These are phyloP conservation scores for Neurospora sp. DNA, from an alignment of 2,329 filamentous ascomycete genomes.

Conservation along the genomic window DNA sequence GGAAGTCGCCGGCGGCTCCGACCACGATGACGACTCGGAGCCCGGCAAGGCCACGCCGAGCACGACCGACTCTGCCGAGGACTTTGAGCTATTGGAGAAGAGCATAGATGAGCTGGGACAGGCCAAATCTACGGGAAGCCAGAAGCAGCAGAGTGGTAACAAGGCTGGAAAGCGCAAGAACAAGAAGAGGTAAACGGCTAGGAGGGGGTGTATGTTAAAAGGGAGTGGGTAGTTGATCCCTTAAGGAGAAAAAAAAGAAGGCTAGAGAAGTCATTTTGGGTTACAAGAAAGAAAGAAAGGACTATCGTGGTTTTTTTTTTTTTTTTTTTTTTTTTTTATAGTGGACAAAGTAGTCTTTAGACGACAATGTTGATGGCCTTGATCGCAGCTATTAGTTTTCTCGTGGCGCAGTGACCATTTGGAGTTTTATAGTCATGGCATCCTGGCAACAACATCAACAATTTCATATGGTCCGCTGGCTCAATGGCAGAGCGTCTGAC, in stretches of 20 bases:
- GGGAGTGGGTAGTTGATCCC: neutral
- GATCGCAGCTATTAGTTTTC: neutral
- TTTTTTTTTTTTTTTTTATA: neutral
- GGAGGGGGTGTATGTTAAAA: neutral
- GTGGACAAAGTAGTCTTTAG: neutral
- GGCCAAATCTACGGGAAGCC: conserved; percentile 39
- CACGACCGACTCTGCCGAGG: conserved; percentile 43
- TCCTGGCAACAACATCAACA: neutral
- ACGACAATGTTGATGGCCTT: neutral
- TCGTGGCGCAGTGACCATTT: neutral
- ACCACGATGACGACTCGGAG: conserved; percentile 37
- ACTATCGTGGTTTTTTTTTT: neutral
- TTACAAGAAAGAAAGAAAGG: neutral
- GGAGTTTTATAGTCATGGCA: neutral
- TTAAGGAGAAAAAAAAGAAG: neutral
- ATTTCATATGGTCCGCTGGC: neutral
- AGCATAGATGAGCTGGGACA: conserved; percentile 45
- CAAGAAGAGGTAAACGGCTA: conserved; percentile 39
- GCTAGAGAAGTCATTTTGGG: neutral
- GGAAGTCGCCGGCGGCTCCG: conserved; percentile 25
- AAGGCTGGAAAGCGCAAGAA: conserved; percentile 44
- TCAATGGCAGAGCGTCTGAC: neutral
- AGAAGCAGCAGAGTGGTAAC: conserved; percentile 21
- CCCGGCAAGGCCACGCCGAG: conserved; percentile 41
- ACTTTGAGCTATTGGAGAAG: conserved; percentile 56